Conservation (phyloP, 139 green algal genomes). For the Auxenochlorella pyrenoidosa region DNA sequence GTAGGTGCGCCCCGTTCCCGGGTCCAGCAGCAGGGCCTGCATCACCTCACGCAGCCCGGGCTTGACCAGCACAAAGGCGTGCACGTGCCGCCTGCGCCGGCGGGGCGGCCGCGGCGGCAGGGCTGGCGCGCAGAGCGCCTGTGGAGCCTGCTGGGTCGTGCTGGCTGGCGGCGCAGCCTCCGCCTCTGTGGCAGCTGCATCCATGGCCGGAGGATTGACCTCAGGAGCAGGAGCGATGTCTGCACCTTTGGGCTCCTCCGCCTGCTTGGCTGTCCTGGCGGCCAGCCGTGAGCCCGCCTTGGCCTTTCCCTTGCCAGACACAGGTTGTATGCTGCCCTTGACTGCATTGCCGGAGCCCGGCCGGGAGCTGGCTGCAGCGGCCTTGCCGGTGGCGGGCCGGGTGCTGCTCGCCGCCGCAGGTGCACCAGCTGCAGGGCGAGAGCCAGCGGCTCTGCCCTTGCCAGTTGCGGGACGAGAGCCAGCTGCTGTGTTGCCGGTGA, state of each 20-base stretch:
- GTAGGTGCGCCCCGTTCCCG: conserved; percentile 70
- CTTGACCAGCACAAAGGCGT: conserved; percentile 87
- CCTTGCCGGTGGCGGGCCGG: neutral
- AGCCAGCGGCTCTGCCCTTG: neutral
- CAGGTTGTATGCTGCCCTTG: neutral
- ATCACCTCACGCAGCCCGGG: conserved; percentile 68
- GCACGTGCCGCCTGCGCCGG: conserved; percentile 52
- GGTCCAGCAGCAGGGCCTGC: conserved; percentile 78
- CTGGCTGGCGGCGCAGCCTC: neutral
- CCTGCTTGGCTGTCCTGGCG: no score
- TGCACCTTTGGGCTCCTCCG: no score
- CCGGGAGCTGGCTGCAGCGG: neutral
- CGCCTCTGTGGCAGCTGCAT: neutral
- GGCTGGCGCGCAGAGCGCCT: no score
- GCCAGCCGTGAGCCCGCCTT: no score
- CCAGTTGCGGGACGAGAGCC: neutral
- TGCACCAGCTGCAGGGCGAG: neutral
- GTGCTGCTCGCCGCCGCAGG: neutral
- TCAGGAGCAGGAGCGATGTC: neutral
- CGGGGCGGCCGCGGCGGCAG: neutral
- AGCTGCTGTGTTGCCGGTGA: no score
- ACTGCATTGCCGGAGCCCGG: neutral
- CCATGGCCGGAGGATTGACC: no score
- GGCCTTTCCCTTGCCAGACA: neutral
- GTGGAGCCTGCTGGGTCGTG: neutral